Percentiles rank a stretch among this genome's conserved stretches.
Conservation (phyloP, 768 basidiomycete species). For the Rubroboletus satanas region DNA sequence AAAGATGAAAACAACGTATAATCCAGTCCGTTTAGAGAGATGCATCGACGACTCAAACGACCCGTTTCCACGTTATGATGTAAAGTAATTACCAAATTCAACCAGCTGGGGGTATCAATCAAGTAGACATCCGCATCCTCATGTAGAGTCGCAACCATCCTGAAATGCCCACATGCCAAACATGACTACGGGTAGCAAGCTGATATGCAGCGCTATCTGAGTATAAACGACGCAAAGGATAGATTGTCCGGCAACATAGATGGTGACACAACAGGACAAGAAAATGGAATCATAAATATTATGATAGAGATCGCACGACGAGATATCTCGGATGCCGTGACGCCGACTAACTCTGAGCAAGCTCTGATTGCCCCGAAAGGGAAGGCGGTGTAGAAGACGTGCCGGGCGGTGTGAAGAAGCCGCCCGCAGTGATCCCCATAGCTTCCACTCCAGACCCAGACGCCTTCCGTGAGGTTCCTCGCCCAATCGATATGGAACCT, state of each 20-base stretch:
- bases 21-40: background rate
- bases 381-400: conserved; percentile 26
- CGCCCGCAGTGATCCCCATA: conserved; percentile 67
- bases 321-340: background rate
- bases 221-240: background rate
- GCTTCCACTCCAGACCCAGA: conserved; percentile 75
- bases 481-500: conserved; percentile 64
- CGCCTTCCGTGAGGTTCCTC: conserved; percentile 57
- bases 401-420: conserved; percentile 66
- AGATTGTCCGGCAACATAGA: background rate
- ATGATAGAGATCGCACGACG: background rate
- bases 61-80: too few relatives aligned
- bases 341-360: conserved; percentile 1
- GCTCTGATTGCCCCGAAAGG: conserved; percentile 8
- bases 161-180: background rate
- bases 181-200: background rate
- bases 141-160: background rate
- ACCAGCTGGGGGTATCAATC: too few relatives aligned
- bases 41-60: background rate
- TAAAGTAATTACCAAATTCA: too few relatives aligned
- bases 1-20: background rate
- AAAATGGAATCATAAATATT: background rate
- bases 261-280: background rate
- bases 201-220: background rate
- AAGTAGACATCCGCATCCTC: background rate